Conservation (phyloP, 2,329 filamentous ascomycete genomes). For the Fusarium sambucinum region DNA sequence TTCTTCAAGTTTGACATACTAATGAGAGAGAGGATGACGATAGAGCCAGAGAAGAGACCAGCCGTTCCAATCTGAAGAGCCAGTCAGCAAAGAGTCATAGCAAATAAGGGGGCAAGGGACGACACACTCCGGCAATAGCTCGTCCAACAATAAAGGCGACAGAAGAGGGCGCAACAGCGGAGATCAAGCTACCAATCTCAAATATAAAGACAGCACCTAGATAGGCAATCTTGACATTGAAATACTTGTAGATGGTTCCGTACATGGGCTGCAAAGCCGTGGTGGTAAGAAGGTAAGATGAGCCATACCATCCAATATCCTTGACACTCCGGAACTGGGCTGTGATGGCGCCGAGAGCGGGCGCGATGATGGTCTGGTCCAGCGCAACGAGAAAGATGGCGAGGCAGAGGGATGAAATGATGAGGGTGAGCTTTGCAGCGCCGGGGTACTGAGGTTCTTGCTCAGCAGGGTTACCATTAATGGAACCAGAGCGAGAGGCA, state of each 20-base stretch:
- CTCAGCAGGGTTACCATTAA: constrained; percentile 1
- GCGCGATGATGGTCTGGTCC: constrained; percentile 66
- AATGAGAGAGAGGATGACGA: constrained; percentile 61
- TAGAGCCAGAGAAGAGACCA: constrained; percentile 63
- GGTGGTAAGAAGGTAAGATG: constrained; percentile 62
- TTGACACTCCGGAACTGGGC: constrained; percentile 58
- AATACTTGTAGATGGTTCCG: constrained; percentile 63
- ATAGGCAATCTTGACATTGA: constrained; percentile 62
- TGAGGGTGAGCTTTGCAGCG: constrained; percentile 55
- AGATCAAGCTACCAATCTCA: constrained; percentile 59
- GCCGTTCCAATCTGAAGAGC: constrained; percentile 59
- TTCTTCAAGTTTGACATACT: constrained; percentile 44
- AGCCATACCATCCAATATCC: constrained; percentile 67
- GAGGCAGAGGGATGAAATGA: constrained; percentile 60
- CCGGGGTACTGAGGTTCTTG: constrained; percentile 53
- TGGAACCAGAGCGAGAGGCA: constrained; percentile 14
- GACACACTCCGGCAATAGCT: constrained; percentile 60
- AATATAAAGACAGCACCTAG: constrained; percentile 59
- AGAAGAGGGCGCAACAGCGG: constrained; percentile 60
- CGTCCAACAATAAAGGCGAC: constrained; percentile 65
- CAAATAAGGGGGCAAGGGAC: background rate
- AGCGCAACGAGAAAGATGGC: constrained; percentile 64
- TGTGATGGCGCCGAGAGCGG: constrained; percentile 65
- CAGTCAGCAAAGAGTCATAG: constrained; percentile 14
- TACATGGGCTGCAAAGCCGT: constrained; percentile 64